A percentile compares a stretch with the other conserved stretches of the same genome.
Evolutionary conservation across 2,329 filamentous ascomycete genomes (phyloP).

Genomic region (Atkinsonella hypoxylon): DNA sequence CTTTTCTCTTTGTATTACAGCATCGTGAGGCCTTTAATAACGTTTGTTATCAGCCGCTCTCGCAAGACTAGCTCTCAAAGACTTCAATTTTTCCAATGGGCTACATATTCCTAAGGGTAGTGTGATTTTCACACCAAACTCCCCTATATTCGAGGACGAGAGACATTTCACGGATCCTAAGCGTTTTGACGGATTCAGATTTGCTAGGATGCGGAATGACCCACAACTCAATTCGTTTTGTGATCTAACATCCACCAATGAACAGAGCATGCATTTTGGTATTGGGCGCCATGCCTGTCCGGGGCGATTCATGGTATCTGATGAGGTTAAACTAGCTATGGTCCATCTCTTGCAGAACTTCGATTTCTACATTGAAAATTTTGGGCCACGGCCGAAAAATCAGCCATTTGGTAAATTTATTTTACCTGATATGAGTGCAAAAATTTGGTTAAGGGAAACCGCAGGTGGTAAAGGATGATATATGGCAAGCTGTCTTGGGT

Average conservation of each 20-base stretch:
- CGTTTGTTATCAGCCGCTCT: constrained; percentile 6
- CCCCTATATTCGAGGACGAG: constrained; percentile 8
- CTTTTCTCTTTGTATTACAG: neutral
- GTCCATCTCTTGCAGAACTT: constrained; percentile 7
- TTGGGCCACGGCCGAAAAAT: constrained; percentile 7
- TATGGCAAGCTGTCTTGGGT: no score
- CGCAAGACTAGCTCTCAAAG: constrained; percentile 7
- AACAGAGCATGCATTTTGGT: constrained; percentile 10
- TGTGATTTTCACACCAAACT: constrained; percentile 9
- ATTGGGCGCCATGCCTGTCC: constrained; percentile 9
- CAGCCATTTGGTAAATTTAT: constrained; percentile 9
- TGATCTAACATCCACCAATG: constrained; percentile 6
- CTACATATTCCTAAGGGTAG: constrained; percentile 7
- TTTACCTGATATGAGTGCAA: constrained; percentile 7
- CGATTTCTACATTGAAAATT: constrained; percentile 7
- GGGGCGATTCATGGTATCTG: constrained; percentile 9
- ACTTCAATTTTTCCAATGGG: constrained; percentile 10
- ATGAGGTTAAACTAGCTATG: constrained; percentile 9
- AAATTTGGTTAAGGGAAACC: constrained; percentile 6
- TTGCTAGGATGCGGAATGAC: constrained; percentile 7
- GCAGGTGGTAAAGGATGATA: no score
- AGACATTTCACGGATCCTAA: constrained; percentile 6
- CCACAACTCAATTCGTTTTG: constrained; percentile 2
- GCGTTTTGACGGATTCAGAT: constrained; percentile 8
- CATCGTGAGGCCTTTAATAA: neutral